These are phyloP conservation scores for Ramalina peruviana DNA, from an alignment of 495 filamentous ascomycete species.

Conservation along the genomic window DNA sequence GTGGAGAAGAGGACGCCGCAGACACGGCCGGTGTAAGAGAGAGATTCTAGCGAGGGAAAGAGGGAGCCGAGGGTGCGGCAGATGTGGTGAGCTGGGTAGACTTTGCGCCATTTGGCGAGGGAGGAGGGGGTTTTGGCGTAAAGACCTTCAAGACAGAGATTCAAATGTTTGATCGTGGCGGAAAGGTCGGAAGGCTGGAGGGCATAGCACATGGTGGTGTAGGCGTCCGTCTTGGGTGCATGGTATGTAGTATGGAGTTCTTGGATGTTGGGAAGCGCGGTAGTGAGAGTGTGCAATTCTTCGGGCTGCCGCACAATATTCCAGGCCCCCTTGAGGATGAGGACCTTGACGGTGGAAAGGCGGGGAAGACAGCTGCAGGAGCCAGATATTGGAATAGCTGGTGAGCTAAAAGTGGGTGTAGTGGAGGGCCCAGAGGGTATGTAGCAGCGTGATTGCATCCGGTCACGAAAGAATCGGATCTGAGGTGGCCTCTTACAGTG, in stretches of 20 bases:
- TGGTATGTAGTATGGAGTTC: slow-evolving; percentile 61
- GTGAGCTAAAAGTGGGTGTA: too few species aligned
- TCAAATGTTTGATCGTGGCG: slow-evolving; percentile 40
- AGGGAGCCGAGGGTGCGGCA: slow-evolving; percentile 44
- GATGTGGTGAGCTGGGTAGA: slow-evolving; percentile 33
- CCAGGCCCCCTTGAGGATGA: slow-evolving; percentile 63
- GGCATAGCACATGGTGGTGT: slow-evolving; percentile 47
- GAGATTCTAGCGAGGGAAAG: slow-evolving; percentile 42
- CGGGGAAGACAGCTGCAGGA: slow-evolving; percentile 19
- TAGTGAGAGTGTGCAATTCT: slow-evolving; percentile 46
- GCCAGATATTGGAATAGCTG: not conserved
- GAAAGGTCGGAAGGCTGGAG: slow-evolving; percentile 32
- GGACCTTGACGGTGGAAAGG: slow-evolving; percentile 38
- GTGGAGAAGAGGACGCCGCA: slow-evolving; percentile 44
- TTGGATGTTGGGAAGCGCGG: slow-evolving; percentile 47
- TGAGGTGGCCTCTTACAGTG: slow-evolving; percentile 56
- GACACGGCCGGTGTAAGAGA: slow-evolving; percentile 53
- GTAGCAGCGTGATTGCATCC: not conserved
- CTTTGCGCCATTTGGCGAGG: slow-evolving; percentile 39
- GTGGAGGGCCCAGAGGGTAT: not conserved
- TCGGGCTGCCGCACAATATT: slow-evolving; percentile 52
- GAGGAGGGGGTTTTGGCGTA: slow-evolving; percentile 44
- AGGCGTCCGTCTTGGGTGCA: slow-evolving; percentile 53
- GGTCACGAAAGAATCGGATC: slow-evolving; percentile 39
- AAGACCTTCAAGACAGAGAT: slow-evolving; percentile 53